These are phyloP conservation scores for Xylariaceae sp. DNA, from an alignment of 2,329 filamentous ascomycete species.

Conservation along the genomic window DNA sequence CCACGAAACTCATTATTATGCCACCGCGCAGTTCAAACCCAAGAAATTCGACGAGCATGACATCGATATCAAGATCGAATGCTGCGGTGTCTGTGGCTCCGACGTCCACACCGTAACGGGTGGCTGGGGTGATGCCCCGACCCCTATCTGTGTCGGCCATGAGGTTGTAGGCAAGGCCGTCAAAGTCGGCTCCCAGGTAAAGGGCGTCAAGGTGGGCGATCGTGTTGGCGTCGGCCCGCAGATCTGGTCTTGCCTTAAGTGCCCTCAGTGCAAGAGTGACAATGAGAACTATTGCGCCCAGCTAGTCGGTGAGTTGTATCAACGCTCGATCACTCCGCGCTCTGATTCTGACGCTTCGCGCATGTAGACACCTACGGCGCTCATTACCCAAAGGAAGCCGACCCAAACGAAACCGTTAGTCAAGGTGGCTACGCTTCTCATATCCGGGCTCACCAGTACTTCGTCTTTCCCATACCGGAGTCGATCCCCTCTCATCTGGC, in stretches of 20 bases:
- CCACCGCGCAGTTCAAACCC: slow-evolving; percentile 27
- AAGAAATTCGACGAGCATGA: slow-evolving; percentile 46
- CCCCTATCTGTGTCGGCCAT: slow-evolving; percentile 51
- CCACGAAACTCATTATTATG: background rate
- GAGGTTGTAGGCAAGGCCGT: slow-evolving; percentile 53
- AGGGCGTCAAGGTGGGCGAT: slow-evolving; percentile 54
- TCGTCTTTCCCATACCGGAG: slow-evolving; percentile 56
- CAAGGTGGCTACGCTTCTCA: slow-evolving; percentile 60
- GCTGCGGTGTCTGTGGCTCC: slow-evolving; percentile 54
- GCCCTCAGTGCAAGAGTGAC: slow-evolving; percentile 41
- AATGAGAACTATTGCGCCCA: slow-evolving; percentile 49
- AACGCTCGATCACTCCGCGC: background rate
- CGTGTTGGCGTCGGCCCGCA: slow-evolving; percentile 61
- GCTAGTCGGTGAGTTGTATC: slow-evolving; percentile 33
- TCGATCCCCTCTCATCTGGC: slow-evolving; percentile 43
- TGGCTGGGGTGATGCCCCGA: slow-evolving; percentile 31
- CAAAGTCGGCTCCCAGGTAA: slow-evolving; percentile 36
- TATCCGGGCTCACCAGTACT: slow-evolving; percentile 50
- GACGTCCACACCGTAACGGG: slow-evolving; percentile 41
- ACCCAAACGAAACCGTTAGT: slow-evolving; percentile 50
- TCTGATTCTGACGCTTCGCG: background rate
- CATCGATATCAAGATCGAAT: slow-evolving; percentile 64
- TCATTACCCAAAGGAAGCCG: slow-evolving; percentile 51
- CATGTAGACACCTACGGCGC: slow-evolving; percentile 51
- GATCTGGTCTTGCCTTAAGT: slow-evolving; percentile 51